Percentiles rank a stretch among this genome's conserved stretches.
These are phyloP conservation scores for Hevea brasiliensis DNA, from an alignment of 345 rosid species.

Conservation along the genomic window DNA sequence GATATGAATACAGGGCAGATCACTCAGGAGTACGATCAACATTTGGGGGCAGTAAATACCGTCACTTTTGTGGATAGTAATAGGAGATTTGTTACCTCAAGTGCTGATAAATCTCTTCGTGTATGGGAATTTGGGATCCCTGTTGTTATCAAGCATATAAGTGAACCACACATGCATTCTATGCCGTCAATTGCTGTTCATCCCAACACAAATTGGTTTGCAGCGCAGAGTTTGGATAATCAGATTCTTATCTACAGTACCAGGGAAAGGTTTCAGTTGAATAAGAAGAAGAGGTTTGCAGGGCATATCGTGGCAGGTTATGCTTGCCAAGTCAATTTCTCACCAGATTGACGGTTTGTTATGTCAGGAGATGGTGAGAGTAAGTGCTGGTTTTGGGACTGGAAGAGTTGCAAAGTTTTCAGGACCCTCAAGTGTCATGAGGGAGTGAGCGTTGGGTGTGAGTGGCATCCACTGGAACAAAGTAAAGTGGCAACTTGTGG, in stretches of 20 bases:
- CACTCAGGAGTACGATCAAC: constrained; percentile 52
- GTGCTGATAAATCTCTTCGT: constrained; percentile 97
- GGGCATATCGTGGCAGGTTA: constrained; percentile 94
- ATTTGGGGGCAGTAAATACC: constrained; percentile 68
- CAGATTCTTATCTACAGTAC: constrained; percentile 91
- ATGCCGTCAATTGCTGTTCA: constrained; percentile 94
- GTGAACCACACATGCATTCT: constrained; percentile 99
- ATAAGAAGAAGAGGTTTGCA: constrained; percentile 94
- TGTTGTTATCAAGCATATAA: constrained; percentile 93
- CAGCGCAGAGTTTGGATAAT: constrained; percentile 96
- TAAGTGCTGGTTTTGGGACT: constrained; percentile 99
- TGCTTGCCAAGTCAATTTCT: constrained; percentile 98
- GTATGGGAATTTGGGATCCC: constrained; percentile 99
- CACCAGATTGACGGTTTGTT: constrained; percentile 97
- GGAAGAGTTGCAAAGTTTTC: constrained; percentile 97
- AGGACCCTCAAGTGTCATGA: constrained; percentile 89
- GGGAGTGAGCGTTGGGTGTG: constrained; percentile 85
- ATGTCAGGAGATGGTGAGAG: constrained; percentile 99
- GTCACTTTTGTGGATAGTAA: constrained; percentile 94
- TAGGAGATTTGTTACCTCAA: constrained; percentile 92
- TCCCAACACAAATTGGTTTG: constrained; percentile 93
- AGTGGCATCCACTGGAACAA: constrained; percentile 97
- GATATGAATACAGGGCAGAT: constrained; percentile 91
- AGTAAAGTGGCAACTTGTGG: constrained; percentile 99
- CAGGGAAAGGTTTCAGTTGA: constrained; percentile 93